Evolutionary conservation across 805 yeast genomes (phyloP).

Genomic region (Teunomyces atbi): DNA sequence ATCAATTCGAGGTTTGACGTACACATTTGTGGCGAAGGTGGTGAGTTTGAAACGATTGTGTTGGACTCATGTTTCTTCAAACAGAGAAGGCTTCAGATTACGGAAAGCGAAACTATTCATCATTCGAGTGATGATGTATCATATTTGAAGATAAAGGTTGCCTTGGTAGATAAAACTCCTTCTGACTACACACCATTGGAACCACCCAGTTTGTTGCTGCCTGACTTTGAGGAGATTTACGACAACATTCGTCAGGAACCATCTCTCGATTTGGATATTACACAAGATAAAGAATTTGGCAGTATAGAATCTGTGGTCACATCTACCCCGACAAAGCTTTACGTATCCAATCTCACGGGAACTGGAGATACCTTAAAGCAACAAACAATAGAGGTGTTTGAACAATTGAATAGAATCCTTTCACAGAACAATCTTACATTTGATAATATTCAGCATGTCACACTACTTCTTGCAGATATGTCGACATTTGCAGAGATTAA

Average conservation of each 20-base stretch:
- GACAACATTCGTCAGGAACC: slow-evolving; percentile 8
- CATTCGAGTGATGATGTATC: slow-evolving; percentile 68
- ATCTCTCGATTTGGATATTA: neutral
- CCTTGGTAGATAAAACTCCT: slow-evolving; percentile 39
- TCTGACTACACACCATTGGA: neutral
- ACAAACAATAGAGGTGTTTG: slow-evolving; percentile 53
- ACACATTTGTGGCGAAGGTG: slow-evolving; percentile 98
- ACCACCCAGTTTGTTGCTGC: slow-evolving; percentile 42
- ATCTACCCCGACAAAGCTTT: slow-evolving; percentile 18
- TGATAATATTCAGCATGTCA: slow-evolving; percentile 55
- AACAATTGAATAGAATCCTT: slow-evolving; percentile 38
- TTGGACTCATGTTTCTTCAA: slow-evolving; percentile 85
- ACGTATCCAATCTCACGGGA: slow-evolving; percentile 31
- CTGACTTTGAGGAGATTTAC: slow-evolving; percentile 37
- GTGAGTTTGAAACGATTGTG: slow-evolving; percentile 93
- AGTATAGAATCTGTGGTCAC: neutral
- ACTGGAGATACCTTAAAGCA: slow-evolving; percentile 13
- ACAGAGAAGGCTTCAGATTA: slow-evolving; percentile 47
- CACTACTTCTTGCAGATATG: slow-evolving; percentile 67
- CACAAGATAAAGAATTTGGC: neutral
- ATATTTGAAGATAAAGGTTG: slow-evolving; percentile 58
- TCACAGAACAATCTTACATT: slow-evolving; percentile 27
- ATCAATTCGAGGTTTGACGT: slow-evolving; percentile 71
- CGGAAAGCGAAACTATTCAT: slow-evolving; percentile 36
- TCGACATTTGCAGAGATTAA: slow-evolving; percentile 60